Conservation (phyloP, 1,284 basidiomycete species). For the Rhodotorula sp. region DNA sequence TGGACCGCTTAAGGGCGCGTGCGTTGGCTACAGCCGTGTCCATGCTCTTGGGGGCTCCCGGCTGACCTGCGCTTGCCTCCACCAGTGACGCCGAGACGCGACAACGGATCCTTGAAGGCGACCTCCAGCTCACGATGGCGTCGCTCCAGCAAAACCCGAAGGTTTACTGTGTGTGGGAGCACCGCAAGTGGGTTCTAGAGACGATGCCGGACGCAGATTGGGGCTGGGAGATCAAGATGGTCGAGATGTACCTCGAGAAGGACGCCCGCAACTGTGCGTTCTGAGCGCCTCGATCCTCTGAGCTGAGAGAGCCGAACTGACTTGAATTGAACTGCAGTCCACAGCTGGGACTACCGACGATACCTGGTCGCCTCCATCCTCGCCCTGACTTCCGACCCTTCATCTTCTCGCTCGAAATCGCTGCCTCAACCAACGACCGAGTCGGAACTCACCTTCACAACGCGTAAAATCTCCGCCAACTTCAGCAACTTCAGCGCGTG, state of each 20-base stretch:
- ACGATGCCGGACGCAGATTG: conserved; percentile 75
- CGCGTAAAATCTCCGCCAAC: conserved; percentile 84
- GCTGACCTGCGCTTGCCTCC: too few species aligned
- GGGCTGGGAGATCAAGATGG: conserved; percentile 76
- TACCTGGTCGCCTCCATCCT: conserved; percentile 71
- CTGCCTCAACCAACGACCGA: conserved; percentile 35
- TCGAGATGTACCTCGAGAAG: conserved; percentile 82
- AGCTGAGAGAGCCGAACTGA: too few species aligned
- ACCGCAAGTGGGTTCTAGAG: conserved; percentile 87
- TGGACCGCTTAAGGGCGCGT: conserved; percentile 59
- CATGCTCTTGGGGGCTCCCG: too few species aligned
- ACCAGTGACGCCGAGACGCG: conserved; percentile 62
- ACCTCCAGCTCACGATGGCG: conserved; percentile 74
- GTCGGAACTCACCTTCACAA: conserved; percentile 75
- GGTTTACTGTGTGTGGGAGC: conserved; percentile 96
- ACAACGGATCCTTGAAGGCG: conserved; percentile 64
- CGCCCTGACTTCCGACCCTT: conserved; percentile 38
- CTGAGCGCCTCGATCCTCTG: too few species aligned
- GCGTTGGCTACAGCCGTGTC: background rate
- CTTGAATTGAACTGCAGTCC: conserved; percentile 62
- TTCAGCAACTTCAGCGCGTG: conserved; percentile 99
- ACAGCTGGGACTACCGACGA: conserved; percentile 86
- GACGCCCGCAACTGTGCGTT: conserved; percentile 84
- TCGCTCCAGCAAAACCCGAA: conserved; percentile 82
- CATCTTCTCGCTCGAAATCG: conserved; percentile 52